phyloP scores from a whole-genome alignment of 2,329 filamentous ascomycete species.

The Pyrenochaeta sp. region DNA sequence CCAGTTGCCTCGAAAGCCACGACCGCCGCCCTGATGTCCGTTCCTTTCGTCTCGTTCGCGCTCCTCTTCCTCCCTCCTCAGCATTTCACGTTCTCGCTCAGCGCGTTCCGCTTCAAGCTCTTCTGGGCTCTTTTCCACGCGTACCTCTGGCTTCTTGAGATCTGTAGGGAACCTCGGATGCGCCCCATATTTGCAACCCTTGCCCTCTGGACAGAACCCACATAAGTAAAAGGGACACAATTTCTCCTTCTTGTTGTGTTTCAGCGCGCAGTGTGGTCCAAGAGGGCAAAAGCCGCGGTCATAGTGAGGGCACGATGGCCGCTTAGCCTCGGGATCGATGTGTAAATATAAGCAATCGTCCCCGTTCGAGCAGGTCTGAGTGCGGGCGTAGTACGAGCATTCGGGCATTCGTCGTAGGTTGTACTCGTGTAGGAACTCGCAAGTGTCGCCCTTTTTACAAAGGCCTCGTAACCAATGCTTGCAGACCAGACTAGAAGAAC shows the following conservation, averaged over 20 bases:
- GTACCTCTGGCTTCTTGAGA: constrained; percentile 65
- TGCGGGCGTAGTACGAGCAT: constrained; percentile 94
- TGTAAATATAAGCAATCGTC: constrained; percentile 96
- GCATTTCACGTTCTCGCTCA: constrained; percentile 59
- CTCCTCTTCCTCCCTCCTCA: constrained; percentile 52
- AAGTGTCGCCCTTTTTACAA: constrained; percentile 96
- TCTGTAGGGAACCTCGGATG: constrained; percentile 85
- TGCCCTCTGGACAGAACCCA: constrained; percentile 91
- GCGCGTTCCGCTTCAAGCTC: constrained; percentile 69
- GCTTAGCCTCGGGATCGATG: constrained; percentile 81
- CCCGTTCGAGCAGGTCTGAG: constrained; percentile 94
- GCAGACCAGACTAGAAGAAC: constrained; percentile 74
- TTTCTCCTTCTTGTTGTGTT: constrained; percentile 78
- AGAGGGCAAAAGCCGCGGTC: constrained; percentile 94
- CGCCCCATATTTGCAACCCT: constrained; percentile 77
- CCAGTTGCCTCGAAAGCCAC: constrained; percentile 46
- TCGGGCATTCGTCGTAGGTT: constrained; percentile 98
- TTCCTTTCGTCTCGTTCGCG: constrained; percentile 48
- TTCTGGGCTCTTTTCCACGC: constrained; percentile 75
- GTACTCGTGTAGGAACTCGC: constrained; percentile 99
- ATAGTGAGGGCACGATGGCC: constrained; percentile 74
- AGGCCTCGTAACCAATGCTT: constrained; percentile 98
- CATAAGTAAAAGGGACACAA: constrained; percentile 88
- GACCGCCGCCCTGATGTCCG: constrained; percentile 38
- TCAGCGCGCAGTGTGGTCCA: constrained; percentile 85